Evolutionary conservation across 148 eudicot species (phyloP).

Genomic region (Persicaria tinctoria): DNA sequence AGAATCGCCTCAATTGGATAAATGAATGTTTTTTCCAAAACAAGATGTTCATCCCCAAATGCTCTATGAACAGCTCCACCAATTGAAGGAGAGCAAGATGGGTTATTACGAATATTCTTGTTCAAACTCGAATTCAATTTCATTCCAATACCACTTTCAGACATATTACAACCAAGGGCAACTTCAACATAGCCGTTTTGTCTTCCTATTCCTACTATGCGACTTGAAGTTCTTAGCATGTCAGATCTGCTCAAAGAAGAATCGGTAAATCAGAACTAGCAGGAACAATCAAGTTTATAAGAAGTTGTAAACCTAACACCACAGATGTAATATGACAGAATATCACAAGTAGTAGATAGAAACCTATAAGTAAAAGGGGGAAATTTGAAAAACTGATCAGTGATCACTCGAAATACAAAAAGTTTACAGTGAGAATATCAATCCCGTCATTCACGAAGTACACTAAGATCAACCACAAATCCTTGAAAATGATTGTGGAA

Average conservation of each 20-base stretch:
- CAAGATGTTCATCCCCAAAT: conserved; percentile 26
- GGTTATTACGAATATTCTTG: conserved; percentile 24
- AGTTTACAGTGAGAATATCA: background rate
- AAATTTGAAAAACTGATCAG: background rate
- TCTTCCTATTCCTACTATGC: conserved; percentile 61
- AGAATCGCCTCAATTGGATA: conserved; percentile 86
- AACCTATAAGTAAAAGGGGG: conserved; percentile 3
- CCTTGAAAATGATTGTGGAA: background rate
- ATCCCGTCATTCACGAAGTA: background rate
- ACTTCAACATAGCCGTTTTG: conserved; percentile 80
- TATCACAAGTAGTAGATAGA: background rate
- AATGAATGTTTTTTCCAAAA: conserved; percentile 62
- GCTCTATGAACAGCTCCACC: conserved; percentile 31
- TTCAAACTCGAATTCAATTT: conserved; percentile 24
- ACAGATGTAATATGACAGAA: background rate
- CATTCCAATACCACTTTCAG: conserved; percentile 35
- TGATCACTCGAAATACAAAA: background rate
- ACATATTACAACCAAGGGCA: conserved; percentile 49
- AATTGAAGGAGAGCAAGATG: conserved; percentile 31
- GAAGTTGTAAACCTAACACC: background rate
- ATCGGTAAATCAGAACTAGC: background rate
- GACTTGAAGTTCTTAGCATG: conserved; percentile 50
- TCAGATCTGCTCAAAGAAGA: conserved; percentile 45
- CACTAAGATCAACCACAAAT: background rate
- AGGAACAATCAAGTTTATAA: background rate